A percentile compares a stretch with the other conserved stretches of the same genome.
phyloP scores from a whole-genome alignment of 2,329 filamentous ascomycete genomes.

The Coniochaeta ligniaria region DNA sequence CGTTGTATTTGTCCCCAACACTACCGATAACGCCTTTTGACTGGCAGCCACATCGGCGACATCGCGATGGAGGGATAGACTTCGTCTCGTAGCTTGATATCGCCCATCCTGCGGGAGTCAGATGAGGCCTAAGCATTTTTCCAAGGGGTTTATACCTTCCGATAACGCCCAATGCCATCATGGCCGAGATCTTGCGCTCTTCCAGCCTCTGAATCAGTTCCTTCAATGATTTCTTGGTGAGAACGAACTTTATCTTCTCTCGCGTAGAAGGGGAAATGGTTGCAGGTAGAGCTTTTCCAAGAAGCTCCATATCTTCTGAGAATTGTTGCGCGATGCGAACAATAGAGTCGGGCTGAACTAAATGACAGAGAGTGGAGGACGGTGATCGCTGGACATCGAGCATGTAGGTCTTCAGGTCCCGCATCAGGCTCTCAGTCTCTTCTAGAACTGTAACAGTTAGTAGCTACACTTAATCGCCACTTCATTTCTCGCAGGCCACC shows the following conservation, averaged over 20 bases:
- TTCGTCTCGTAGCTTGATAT: background rate
- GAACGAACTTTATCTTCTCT: background rate
- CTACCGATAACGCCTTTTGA: background rate
- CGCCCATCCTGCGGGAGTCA: background rate
- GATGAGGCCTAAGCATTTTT: background rate
- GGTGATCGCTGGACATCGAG: background rate
- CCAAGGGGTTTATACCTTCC: background rate
- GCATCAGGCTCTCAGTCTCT: background rate
- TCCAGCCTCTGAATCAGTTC: background rate
- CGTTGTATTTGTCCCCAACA: background rate
- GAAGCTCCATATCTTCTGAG: background rate
- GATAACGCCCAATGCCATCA: background rate
- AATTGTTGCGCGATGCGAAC: background rate
- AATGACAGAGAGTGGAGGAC: background rate
- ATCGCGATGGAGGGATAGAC: background rate
- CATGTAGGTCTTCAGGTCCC: background rate
- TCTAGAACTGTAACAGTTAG: background rate
- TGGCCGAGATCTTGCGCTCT: background rate
- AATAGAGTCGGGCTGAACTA: background rate
- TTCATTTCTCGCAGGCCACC: background rate
- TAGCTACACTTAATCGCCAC: background rate
- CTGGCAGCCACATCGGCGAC: background rate
- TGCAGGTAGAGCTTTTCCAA: background rate
- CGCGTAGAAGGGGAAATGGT: background rate
- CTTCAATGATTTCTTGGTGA: background rate